Evolutionary conservation across 495 filamentous ascomycete species (phyloP), one percentile per base, ranked within the genome.

Genomic region (Neurospora terricola): DNA sequence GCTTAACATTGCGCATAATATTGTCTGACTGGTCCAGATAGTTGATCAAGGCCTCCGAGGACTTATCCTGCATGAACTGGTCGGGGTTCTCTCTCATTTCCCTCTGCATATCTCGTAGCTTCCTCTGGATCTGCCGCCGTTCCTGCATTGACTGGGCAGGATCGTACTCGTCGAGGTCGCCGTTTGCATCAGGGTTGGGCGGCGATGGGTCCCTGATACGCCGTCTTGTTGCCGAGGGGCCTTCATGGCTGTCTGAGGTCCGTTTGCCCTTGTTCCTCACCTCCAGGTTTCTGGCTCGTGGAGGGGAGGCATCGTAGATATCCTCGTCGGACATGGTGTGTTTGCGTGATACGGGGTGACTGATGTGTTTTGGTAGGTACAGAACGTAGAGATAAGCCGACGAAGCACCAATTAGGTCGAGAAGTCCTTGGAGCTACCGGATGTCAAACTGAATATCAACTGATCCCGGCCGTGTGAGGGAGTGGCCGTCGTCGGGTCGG

Each of bases 121-220:
- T 87, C 71, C 88, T 89, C 37, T 93, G 89, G 30, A 97, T 79
- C 43, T 85, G 78, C 59, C 95, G 85, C 37, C 94, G 87, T 79
- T 95, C 89, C n/a, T 91, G 89, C 43, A 91, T 86, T 73, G 93
- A 88, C 78, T 99, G 96, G 76, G 97, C 90, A 0, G 96, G 96
- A 74, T 99, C 93, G 78, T 96, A 99, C 7, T 81, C 80, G 74
- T 85, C 91, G 71, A 72, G 37, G n/a, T 78, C 78, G 71, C 68
- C 71, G 3, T 62, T 38, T 27, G 40, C 71, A 12, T 72, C 75
- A 0, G 8, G 70, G 39, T 34, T 72, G 34, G 4, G n/a, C 16
- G 79, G 75, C 1, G 79, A 79, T 18, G 83, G 81, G 42, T 83
- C 81, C 8, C 75, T 77, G 2, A 80, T 83, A 36, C 84, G 77